Evolutionary conservation across 78 protist species (phyloP).

Genomic region (Mastigamoeba balamuthi): DNA sequence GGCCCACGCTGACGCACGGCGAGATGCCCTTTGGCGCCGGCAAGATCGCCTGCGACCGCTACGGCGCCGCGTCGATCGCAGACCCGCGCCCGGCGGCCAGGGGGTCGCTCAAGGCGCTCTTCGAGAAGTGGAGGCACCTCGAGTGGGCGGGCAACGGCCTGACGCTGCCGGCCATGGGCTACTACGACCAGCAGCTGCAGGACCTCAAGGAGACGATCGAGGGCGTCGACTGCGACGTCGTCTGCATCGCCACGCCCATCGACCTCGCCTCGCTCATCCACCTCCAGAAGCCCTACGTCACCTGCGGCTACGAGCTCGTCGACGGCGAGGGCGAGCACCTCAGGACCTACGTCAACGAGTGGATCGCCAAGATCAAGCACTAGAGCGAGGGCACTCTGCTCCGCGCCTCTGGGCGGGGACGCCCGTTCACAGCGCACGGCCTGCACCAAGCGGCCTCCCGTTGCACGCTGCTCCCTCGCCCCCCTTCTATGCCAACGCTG

Average conservation of each 20-base stretch:
- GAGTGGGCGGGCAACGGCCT: not conserved
- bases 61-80: not conserved
- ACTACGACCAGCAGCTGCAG: conserved; percentile 2
- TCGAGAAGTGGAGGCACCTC: conserved; percentile 1
- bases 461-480: no score
- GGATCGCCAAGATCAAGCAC: not conserved
- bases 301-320: not conserved
- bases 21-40: conserved; percentile 24
- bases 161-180: conserved; percentile 30
- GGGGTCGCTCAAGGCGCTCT: not conserved
- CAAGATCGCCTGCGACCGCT: conserved; percentile 11
- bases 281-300: not conserved
- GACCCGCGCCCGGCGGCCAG: not conserved
- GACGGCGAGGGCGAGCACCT: not conserved
- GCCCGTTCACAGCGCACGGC: no score
- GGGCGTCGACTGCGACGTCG: not conserved
- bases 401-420: no score
- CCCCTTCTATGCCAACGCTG: no score
- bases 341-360: not conserved
- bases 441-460: no score
- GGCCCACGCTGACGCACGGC: conserved; percentile 30
- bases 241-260: conserved; percentile 20
- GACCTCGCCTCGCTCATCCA: conserved; percentile 3
- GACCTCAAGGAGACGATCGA: conserved; percentile 7
- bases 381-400: no score